Conservation (phyloP, 306 rosid genomes). For the Oemleria cerasiformis region DNA sequence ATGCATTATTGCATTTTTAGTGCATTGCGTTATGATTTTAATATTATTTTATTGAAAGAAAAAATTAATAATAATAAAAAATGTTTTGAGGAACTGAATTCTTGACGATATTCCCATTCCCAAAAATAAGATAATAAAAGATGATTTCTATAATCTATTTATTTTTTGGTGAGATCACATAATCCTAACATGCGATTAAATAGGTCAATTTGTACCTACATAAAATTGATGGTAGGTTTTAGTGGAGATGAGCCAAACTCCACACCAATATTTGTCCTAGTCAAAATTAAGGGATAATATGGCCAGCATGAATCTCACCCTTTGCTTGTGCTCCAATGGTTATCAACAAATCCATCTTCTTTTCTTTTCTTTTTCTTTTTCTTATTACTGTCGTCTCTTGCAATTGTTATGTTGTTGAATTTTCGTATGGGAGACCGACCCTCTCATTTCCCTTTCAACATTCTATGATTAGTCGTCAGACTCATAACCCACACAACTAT, state of each 20-base stretch:
- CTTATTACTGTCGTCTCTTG: neutral
- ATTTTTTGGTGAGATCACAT: no score
- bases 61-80: no score
- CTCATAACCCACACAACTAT: conserved; percentile 31
- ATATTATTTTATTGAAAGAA: no score
- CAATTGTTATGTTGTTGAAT: neutral
- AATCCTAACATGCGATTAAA: neutral
- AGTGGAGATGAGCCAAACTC: conserved; percentile 26
- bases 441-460: conserved; percentile 26
- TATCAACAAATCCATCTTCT: neutral
- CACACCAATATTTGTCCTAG: conserved; percentile 7
- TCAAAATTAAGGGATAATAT: neutral
- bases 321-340: conserved; percentile 23
- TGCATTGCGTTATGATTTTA: no score
- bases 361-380: neutral
- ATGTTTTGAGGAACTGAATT: no score
- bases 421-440: conserved; percentile 17
- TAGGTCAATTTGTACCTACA: neutral
- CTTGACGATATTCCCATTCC: no score
- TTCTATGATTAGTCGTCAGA: conserved; percentile 35
- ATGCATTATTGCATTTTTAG: no score
- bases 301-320: neutral
- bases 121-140: no score
- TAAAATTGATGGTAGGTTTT: neutral
- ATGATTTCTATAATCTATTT: no score